Conservation (phyloP, 345 rosid genomes). For the Populus simonii region DNA sequence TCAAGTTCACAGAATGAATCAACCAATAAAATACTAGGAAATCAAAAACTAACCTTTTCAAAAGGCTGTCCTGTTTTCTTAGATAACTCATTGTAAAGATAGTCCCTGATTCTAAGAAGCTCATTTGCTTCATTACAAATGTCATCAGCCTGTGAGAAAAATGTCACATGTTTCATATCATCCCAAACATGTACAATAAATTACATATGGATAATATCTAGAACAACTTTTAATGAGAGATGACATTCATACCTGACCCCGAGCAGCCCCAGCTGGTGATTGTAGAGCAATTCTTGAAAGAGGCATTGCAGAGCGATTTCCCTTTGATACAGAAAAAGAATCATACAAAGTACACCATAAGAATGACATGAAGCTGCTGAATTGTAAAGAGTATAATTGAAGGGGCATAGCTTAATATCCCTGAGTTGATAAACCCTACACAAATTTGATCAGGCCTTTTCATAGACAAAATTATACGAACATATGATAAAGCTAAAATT, state of each 20-base stretch:
- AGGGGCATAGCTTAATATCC: neutral
- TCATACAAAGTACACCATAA: neutral
- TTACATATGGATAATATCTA: neutral
- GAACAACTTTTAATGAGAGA: neutral
- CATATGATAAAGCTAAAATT: neutral
- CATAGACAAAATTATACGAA: neutral
- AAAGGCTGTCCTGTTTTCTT: conserved; percentile 73
- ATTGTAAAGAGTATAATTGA: neutral
- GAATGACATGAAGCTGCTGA: neutral
- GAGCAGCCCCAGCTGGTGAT: conserved; percentile 76
- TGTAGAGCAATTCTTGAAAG: conserved; percentile 63
- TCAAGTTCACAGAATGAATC: neutral
- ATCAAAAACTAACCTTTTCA: conserved; percentile 57
- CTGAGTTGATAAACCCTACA: neutral
- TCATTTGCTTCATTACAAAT: conserved; percentile 71
- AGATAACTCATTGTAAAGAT: conserved; percentile 71
- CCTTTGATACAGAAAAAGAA: conserved; percentile 34
- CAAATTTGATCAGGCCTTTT: neutral
- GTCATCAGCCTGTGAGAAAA: conserved; percentile 64
- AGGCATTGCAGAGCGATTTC: conserved; percentile 69
- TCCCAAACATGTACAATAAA: neutral
- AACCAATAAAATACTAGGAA: neutral
- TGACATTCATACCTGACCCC: conserved; percentile 62
- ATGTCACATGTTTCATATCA: neutral
- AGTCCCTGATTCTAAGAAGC: conserved; percentile 75